Base-by-base conservation (phyloP, 202 grass and related monocot genomes). In the Dendrocalamus latiflorus region DNA sequence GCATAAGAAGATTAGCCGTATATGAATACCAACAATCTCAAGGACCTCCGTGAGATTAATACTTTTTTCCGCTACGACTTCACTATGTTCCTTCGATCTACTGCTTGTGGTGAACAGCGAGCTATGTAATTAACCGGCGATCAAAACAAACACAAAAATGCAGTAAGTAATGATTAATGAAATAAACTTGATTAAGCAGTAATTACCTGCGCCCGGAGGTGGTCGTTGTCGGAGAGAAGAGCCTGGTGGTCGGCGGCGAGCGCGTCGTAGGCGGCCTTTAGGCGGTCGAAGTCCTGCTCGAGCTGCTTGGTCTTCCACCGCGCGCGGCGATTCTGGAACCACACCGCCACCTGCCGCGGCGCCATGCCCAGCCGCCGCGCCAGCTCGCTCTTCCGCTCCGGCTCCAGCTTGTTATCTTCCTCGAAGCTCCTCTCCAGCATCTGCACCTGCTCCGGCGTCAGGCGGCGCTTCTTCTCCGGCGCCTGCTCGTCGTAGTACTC, bases 401-500 rank as follows among this genome's bases (percentile, higher is more conserved):
- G 94, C 84, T 97, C 94, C 22, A 97, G 84, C 86, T 97, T 97
- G 84, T 94, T 97, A 67, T 97, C 94, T 44, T 88, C 92, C 88
- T 91, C 94, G 49, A 97, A 97, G 84, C 92, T 97, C 78, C 41
- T 44, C 84, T 97, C 94, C 72, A 97, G 74, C 76, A 91, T 61
- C 72, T 86, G 78, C 54, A 94, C 92, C 92, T 98, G 95, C 75
- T 94, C 92, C 37, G 89, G 30, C 55, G 95, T 95, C 62, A 98
- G 92, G 34, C 95, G 95, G 10, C 95, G 92, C 88, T 98, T 98
- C 76, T 93, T 98, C 81, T 95, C 95, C 42, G 82, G 83, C 56
- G 82, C 86, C 79, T 93, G 92, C 77, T 98, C 95, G 71, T 98
- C 95, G 88, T 98, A 98, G 89, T 94, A 98, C 88, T 94, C 95